These are phyloP conservation scores for Ceratobasidium sp. DNA, from an alignment of 1,284 basidiomycete species.

Conservation along the genomic window DNA sequence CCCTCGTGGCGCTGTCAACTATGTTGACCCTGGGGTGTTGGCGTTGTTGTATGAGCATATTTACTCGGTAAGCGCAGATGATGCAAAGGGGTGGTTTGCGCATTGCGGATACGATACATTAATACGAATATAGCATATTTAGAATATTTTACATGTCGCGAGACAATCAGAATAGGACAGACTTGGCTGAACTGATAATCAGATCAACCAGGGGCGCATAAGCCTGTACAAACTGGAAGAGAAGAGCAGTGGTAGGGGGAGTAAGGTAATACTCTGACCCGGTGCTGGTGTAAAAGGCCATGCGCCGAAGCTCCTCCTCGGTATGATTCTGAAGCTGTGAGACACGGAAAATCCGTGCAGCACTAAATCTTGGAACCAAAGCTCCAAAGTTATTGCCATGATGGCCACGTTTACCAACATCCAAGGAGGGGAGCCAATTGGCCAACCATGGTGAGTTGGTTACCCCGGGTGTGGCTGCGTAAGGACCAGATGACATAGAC, in stretches of 20 bases:
- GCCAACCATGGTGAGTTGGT: not conserved
- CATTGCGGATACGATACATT: conserved; percentile 27
- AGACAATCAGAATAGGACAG: not conserved
- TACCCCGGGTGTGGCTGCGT: not conserved
- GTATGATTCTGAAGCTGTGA: conserved; percentile 1
- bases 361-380: not conserved
- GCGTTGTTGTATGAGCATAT: conserved; percentile 11
- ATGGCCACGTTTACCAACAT: conserved; percentile 1
- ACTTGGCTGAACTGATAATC: not conserved
- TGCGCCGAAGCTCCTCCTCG: not conserved
- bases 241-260: not conserved
- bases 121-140: not conserved
- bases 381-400: not conserved
- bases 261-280: not conserved
- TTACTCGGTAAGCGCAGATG: conserved; percentile 32
- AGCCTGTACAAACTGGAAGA: not conserved
- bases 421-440: conserved; percentile 7
- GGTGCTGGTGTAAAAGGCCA: not conserved
- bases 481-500: not conserved
- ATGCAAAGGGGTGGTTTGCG: conserved; percentile 43
- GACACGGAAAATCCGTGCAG: not conserved
- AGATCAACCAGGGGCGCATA: not conserved
- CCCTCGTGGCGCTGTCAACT: conserved; percentile 5
- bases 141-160: not conserved
- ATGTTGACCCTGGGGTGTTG: conserved; percentile 14